Evolutionary conservation across 345 rosid species (phyloP), one percentile per base, ranked within the genome.

Genomic region (Citrus mangshanensis): DNA sequence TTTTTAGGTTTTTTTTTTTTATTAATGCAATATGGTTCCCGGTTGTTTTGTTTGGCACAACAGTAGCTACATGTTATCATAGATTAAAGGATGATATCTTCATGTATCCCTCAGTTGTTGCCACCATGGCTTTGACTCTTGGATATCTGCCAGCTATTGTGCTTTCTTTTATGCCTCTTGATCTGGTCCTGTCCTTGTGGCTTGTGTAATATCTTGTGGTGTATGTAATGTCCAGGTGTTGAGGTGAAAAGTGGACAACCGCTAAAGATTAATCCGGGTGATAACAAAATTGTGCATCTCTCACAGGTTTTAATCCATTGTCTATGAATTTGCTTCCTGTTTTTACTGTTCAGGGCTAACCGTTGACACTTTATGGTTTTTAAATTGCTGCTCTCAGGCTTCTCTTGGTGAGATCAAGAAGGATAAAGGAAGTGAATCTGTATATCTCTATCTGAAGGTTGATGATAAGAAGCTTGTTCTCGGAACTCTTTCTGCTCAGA

Each of bases 401-500:
- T 82, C 89, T 9, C 86, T 94, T 7, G 97, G 92, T 12, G 90
- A 91, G 88, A 78, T 51, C 24, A 89, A 86, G 84, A 88, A 86
- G 73, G 85, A 83, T 58, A 84, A 81, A 77, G 88, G 77, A 62
- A 88, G 61, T 8, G 92, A 83, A 25, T 59, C 84, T 6, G 82
- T 88, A 32, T 51, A 22, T 42, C 27, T 93, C 49, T 83, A 62
- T 81, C 73, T 89, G 66, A 87, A 79, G 35, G 40, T 82, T 72
- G 88, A 70, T 27, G 89, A 71, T 46, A 74, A 85, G 64, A 91
- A 89, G 84, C 84, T 88, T 82, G 77, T 90, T 28, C 68, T 95
- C 59, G 97, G 95, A 76, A 89, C 86, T 22, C 91, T 94, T 24
- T 91, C 91, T 34, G 84, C 85, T 38, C 91, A 85, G 9, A 91